A percentile compares a stretch with the other conserved stretches of the same genome.
Evolutionary conservation across 1,139 yeast species (phyloP).

Genomic region (Lizanozyma gosingica): DNA sequence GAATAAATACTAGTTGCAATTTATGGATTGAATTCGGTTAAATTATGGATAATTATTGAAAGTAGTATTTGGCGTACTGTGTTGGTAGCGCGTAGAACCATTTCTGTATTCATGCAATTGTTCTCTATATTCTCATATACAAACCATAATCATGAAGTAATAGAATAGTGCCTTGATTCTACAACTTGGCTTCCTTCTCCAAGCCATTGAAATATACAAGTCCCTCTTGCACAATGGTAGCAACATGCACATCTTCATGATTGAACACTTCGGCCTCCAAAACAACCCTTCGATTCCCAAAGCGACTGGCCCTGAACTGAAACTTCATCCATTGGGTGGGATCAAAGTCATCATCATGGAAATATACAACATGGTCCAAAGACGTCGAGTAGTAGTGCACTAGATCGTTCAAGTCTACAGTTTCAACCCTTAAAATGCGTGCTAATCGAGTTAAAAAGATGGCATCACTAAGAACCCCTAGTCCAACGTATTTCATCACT

Average conservation of each 20-base stretch:
- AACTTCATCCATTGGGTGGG: slow-evolving; percentile 48
- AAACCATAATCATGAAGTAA: too few species aligned
- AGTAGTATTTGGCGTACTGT: too few species aligned
- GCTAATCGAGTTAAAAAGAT: slow-evolving; percentile 40
- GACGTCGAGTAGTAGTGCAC: slow-evolving; percentile 41
- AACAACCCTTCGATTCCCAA: slow-evolving; percentile 47
- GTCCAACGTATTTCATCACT: slow-evolving; percentile 47
- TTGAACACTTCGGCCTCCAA: slow-evolving; percentile 46
- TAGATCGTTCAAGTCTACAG: slow-evolving; percentile 17
- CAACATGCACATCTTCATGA: slow-evolving; percentile 28
- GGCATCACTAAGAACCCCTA: slow-evolving; percentile 58
- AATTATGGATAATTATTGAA: too few species aligned
- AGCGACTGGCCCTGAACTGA: slow-evolving; percentile 41
- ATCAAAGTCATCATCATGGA: slow-evolving; percentile 49
- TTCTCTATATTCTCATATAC: too few species aligned
- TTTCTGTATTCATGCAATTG: too few species aligned
- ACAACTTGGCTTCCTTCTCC: slow-evolving; percentile 11
- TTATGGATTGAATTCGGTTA: too few species aligned
- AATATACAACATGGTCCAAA: slow-evolving; percentile 60
- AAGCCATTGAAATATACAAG: slow-evolving; percentile 17
- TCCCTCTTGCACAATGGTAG: slow-evolving; percentile 32
- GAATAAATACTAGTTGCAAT: too few species aligned
- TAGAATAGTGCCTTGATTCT: not conserved
- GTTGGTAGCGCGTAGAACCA: too few species aligned
- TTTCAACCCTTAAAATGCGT: slow-evolving; percentile 18